Evolutionary conservation across 257 asterid genomes (phyloP).

Genomic region (Phtheirospermum japonicum): DNA sequence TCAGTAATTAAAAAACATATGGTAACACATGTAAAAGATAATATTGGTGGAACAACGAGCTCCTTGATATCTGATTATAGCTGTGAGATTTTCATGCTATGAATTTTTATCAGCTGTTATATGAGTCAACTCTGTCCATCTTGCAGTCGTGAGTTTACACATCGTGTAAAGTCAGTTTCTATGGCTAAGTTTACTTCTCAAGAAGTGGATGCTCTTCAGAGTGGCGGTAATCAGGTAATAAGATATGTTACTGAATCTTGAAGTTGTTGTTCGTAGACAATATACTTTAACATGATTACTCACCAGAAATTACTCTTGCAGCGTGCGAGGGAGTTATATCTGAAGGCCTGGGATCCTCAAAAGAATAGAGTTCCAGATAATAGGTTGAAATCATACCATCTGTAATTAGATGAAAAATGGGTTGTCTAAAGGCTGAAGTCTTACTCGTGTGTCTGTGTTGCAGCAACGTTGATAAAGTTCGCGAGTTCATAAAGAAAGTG

Average conservation of each 20-base stretch:
- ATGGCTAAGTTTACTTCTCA: slow-evolving; percentile 90
- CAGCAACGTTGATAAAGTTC: slow-evolving; percentile 84
- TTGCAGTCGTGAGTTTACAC: slow-evolving; percentile 97
- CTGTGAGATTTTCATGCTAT: slow-evolving; percentile 1
- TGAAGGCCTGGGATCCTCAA: slow-evolving; percentile 74
- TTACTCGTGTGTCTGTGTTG: slow-evolving; percentile 32
- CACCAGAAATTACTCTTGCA: slow-evolving; percentile 35
- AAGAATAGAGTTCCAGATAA: slow-evolving; percentile 69
- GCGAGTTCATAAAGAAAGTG: slow-evolving; percentile 73
- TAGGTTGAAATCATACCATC: slow-evolving; percentile 48
- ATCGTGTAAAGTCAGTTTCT: slow-evolving; percentile 96
- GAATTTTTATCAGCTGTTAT: background rate
- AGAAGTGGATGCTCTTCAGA: slow-evolving; percentile 95
- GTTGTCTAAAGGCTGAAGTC: slow-evolving; percentile 6
- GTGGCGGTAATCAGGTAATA: slow-evolving; percentile 91
- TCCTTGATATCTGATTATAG: slow-evolving; percentile 10
- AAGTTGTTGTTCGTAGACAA: slow-evolving; percentile 2
- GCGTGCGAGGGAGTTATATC: slow-evolving; percentile 88
- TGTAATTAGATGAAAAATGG: slow-evolving; percentile 9
- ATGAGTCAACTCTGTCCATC: slow-evolving; percentile 25
- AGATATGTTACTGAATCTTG: slow-evolving; percentile 2
- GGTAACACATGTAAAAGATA: slow-evolving; percentile 6
- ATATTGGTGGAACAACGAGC: background rate
- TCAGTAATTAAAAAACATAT: slow-evolving; percentile 1
- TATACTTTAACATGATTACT: slow-evolving; percentile 21